Evolutionary conservation across 169 alveolate genomes (phyloP), one percentile per base, ranked within the genome.

Genomic region (Cryptosporidium baileyi): DNA sequence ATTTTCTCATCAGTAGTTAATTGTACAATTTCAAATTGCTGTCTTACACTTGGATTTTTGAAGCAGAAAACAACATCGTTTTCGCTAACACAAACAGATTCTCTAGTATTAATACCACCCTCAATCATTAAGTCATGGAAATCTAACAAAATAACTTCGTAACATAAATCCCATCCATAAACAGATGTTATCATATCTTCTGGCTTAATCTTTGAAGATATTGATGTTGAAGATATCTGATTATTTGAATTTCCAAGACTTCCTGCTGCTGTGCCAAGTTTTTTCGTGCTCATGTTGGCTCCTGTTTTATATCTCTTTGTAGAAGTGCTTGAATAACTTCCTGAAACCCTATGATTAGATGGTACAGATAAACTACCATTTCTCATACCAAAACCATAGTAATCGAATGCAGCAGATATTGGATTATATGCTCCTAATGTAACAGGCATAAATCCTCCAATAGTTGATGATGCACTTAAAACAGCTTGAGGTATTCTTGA

Each of bases 351-450:
- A 51, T 74, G 67, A 40, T 74, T 74, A 41, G 49, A 44, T 24
- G 81, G 47, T n/a, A 51, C 57, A 34, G 60, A 17, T 9, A 74
- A 52, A 0, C 85, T 45, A 6, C 57, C 52, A 24, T 51, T 74
- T 38, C 85, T 74, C 26, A 24, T 44, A 17, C 67, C 67, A 54
- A 41, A 57, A 36, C 85, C 85, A 4, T 74, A 74, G n/a, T n/a
- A n/a, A 51, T 74, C 85, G 19, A 74, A 74, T 40, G 85, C 85
- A 34, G 67, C 85, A 40, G 85, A 74, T 40, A 74, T 74, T 32
- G 85, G 85, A 54, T 74, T 74, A 38, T 74, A 74, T 52, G 85
- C 85, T 54, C 85, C 85, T 41, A 74, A 45, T 36, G 85, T 74
- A 13, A 74, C 85, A 4, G 85, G 85, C 85, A 74, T 74, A 40